Conservation (phyloP, 257 asterid genomes). For the Parsonsia alboflavescens region DNA sequence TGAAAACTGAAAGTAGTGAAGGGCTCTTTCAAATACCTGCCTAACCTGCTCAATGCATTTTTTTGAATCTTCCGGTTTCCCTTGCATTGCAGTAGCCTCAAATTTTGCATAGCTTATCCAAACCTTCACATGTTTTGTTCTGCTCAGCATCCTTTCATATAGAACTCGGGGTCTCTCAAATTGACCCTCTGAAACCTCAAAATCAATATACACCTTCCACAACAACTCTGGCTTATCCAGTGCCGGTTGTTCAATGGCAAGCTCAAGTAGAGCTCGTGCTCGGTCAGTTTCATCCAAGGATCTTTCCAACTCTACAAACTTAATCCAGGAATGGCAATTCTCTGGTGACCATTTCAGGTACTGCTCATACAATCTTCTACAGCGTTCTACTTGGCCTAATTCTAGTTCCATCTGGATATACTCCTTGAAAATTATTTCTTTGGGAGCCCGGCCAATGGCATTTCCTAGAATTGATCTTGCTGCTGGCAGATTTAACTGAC, state of each 20-base stretch:
- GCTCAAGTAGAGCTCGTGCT: constrained; percentile 63
- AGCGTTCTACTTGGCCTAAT: constrained; percentile 57
- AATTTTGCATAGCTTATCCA: constrained; percentile 89
- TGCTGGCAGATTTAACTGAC: constrained; percentile 16
- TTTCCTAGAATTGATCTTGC: constrained; percentile 25
- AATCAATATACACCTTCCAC: constrained; percentile 78
- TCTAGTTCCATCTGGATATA: constrained; percentile 57
- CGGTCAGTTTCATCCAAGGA: constrained; percentile 29
- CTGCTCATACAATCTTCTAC: constrained; percentile 49
- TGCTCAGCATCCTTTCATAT: constrained; percentile 73
- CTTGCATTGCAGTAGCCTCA: constrained; percentile 59
- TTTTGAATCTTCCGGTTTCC: constrained; percentile 32
- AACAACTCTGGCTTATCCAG: not conserved
- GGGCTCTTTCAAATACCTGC: constrained; percentile 74
- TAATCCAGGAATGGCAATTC: constrained; percentile 67
- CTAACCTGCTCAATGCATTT: constrained; percentile 58
- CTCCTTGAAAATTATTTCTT: constrained; percentile 24
- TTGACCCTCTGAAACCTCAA: constrained; percentile 65
- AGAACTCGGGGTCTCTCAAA: constrained; percentile 61
- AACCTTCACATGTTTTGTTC: constrained; percentile 83
- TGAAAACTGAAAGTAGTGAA: constrained; percentile 48
- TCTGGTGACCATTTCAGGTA: constrained; percentile 58
- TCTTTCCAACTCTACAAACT: constrained; percentile 49
- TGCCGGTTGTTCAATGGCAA: constrained; percentile 66
- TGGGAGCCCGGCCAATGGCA: constrained; percentile 27